Evolutionary conservation across 2,329 filamentous ascomycete species (phyloP), one percentile per base, ranked within the genome.

Genomic region (Aspergillus udagawae): DNA sequence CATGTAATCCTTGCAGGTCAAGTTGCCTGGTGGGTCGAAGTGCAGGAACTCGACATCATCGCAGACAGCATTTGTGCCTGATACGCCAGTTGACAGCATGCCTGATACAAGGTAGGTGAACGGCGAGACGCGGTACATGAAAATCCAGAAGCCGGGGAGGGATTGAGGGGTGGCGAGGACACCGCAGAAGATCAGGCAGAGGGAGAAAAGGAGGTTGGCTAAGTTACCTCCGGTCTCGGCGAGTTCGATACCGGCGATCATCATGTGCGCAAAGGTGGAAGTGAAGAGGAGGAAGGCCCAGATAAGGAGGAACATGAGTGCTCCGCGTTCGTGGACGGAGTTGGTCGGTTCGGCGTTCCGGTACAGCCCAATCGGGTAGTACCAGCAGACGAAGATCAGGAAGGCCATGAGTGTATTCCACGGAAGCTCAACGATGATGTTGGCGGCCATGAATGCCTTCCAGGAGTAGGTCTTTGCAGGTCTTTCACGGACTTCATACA

Each of bases 61-160:
- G 53, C 75, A 77, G 47, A 54, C 23, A n/a, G 70, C 70, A 0
- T 55, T 38, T 0, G 68, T 61, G 32, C 70, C 68, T 1, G 71
- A 67, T 6, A 75, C 67, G 49, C 73, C 76, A 2, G 73, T 75
- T 0, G 75, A 73, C 12, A 75, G 56, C 62, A 80, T 73, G n/a
- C 74, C 73, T 8, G 77, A 76, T 23, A 80, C 77, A 10, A 79
- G 75, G 53, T 90, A 90, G 0, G 85, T 89, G 60, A 90, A 86
- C 0, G 86, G 86, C 0, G 82, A 85, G 35, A 86, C 78, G 41
- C 84, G 81, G 73, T 90, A 89, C 87, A 91, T 90, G 76, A 90
- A 91, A 63, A 85, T 84, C 89, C 89, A 92, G 78, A 92, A 91
- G 1, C 83, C 80, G 0, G 88, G 88, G 2, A 91, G 79, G 1